phyloP scores from a whole-genome alignment of 345 rosid genomes.

The Viola odorata region DNA sequence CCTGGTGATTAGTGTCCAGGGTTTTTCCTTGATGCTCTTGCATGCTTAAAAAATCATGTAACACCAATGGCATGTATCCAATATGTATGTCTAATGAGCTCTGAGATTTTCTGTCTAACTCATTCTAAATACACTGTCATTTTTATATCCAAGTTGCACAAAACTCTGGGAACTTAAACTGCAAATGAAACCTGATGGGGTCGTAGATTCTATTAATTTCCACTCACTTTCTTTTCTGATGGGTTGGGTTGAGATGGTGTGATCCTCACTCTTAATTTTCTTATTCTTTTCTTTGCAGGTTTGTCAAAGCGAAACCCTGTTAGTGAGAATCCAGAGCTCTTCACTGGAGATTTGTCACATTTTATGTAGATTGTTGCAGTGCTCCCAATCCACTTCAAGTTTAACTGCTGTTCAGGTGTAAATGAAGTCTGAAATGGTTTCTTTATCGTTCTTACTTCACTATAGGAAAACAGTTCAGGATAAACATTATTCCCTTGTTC shows the following conservation, averaged over 20 bases:
- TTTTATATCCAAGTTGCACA: neutral
- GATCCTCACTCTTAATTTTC: neutral
- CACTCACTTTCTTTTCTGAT: neutral
- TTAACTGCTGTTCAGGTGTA: conserved; percentile 56
- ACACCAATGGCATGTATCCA: neutral
- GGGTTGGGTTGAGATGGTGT: neutral
- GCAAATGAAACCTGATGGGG: neutral
- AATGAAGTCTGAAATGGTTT: neutral
- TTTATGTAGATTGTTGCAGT: conserved; percentile 39
- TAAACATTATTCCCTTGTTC: conserved; percentile 5
- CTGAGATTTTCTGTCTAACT: neutral
- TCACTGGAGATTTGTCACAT: conserved; percentile 57
- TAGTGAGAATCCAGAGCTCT: conserved; percentile 50
- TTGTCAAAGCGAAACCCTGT: conserved; percentile 43
- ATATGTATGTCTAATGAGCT: neutral
- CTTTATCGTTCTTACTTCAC: neutral
- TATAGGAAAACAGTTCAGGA: neutral
- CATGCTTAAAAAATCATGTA: neutral
- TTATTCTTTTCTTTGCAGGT: conserved; percentile 40
- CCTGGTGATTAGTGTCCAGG: neutral
- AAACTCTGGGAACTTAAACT: neutral
- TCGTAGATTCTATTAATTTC: too few relatives aligned
- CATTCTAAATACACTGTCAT: neutral
- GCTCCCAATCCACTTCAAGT: conserved; percentile 41
- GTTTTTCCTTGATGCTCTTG: neutral